Evolutionary conservation across 2,329 filamentous ascomycete genomes (phyloP), one percentile per base, ranked within the genome.

Genomic region (Fusarium dimerum): DNA sequence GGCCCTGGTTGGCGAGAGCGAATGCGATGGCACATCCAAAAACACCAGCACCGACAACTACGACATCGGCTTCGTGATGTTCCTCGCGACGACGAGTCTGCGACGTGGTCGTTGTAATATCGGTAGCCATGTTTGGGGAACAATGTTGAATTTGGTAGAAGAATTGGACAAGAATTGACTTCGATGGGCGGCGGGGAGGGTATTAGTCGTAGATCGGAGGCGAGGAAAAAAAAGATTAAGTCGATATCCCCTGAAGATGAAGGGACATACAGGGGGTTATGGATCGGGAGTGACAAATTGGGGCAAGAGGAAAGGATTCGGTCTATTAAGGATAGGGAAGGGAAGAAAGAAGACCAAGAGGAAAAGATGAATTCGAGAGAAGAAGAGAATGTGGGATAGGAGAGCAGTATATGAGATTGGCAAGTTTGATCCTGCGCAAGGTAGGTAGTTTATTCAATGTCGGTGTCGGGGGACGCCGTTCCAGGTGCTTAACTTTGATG

Each of bases 1-100:
- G 86, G 48, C 92, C 92, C 75, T 97, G 94, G 64, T 89, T 87
- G 53, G 89, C 92, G 43, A 97, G 81, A 18, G 93, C 85, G 58
- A 87, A 89, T 16, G 94, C 93, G 18, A 92, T 78, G 17, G 92
- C 90, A 71, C 91, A 96, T 40, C 94, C 94, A 57, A 96, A 84
- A 52, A 97, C 82, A 50, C 94, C 94, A 3, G 91, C 94, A 60
- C 94, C 94, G 38, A 99, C 88, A 47, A 99, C 88, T 40, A 97
- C 89, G 36, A 96, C 86, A 66, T 99, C 94, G 57, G 83, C 84
- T 66, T 87, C 83, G 68, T 86, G 84, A 68, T 83, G 76, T 51
- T 75, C 70, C 45, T 76, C 69, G 59, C 83, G 78, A 55, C 83
- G 78, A 59, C 79, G 72, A 56, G 71, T 69, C 53, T 75, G 73